Percentiles rank a stretch among this genome's conserved stretches.
These are phyloP conservation scores for Coemansia sp. DNA, from an alignment of 192 early-diverging fungal genomes.

Conservation along the genomic window DNA sequence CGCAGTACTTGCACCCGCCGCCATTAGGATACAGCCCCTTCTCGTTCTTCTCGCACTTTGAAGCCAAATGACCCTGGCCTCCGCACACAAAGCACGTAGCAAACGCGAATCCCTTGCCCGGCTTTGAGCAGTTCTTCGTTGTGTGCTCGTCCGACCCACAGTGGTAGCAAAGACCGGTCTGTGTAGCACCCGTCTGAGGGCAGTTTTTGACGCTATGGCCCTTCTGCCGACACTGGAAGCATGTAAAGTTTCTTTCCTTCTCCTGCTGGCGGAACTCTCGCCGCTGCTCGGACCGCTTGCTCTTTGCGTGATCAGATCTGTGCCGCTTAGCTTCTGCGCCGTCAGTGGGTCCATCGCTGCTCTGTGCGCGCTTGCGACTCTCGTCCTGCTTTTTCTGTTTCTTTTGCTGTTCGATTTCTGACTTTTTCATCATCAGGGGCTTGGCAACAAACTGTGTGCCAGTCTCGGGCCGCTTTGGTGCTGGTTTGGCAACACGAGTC, in stretches of 20 bases:
- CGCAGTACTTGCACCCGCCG: constrained; percentile 85
- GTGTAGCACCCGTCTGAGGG: constrained; percentile 55
- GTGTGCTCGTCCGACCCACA: constrained; percentile 86
- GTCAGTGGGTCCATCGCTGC: constrained; percentile 1
- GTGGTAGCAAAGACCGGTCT: constrained; percentile 76
- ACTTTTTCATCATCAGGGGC: constrained; percentile 53
- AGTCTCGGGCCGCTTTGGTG: constrained; percentile 54
- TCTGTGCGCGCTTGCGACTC: constrained; percentile 10
- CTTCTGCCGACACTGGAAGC: constrained; percentile 80
- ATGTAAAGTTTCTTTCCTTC: constrained; percentile 53
- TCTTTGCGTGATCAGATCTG: constrained; percentile 21
- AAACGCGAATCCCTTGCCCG: constrained; percentile 63
- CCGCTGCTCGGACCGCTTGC: constrained; percentile 33
- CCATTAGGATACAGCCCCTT: constrained; percentile 88
- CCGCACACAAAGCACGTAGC: constrained; percentile 90
- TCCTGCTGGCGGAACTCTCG: constrained; percentile 24
- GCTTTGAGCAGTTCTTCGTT: constrained; percentile 67
- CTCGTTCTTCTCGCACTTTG: constrained; percentile 83
- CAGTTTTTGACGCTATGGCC: constrained; percentile 87
- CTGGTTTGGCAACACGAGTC: constrained; percentile 59
- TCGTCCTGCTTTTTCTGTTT: constrained; percentile 8
- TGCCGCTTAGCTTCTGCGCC: constrained; percentile 7
- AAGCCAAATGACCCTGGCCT: constrained; percentile 75
- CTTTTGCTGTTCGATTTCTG: constrained; percentile 36
- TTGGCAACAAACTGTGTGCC: constrained; percentile 48